phyloP scores from a whole-genome alignment of 164 flowering plant genomes.

The Aristolochia contorta region DNA sequence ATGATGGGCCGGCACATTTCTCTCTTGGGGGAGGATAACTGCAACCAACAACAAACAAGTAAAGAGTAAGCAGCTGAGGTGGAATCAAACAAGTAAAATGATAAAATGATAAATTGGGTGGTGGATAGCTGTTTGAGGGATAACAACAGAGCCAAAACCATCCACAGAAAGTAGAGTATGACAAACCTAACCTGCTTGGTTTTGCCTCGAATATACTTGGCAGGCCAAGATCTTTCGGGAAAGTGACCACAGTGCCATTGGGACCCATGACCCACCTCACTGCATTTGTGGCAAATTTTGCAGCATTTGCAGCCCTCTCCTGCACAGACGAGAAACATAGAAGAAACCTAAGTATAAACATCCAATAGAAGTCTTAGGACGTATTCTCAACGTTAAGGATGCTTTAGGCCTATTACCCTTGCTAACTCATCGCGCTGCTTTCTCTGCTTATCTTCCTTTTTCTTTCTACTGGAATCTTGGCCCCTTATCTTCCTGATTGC shows the following conservation, averaged over 20 bases:
- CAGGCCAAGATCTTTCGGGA: slow-evolving; percentile 59
- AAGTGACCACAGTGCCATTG: slow-evolving; percentile 62
- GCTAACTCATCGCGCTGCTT: slow-evolving; percentile 82
- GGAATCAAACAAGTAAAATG: not conserved
- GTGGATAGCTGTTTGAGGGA: too few species aligned
- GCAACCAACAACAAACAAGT: slow-evolving; percentile 3
- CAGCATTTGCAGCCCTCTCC: slow-evolving; percentile 81
- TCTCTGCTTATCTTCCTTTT: slow-evolving; percentile 74
- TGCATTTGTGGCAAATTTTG: slow-evolving; percentile 39
- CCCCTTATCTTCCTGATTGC: slow-evolving; percentile 92
- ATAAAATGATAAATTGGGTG: too few species aligned
- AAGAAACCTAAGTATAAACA: not conserved
- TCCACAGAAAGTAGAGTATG: not conserved
- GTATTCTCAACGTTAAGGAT: not conserved
- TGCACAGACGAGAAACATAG: slow-evolving; percentile 13
- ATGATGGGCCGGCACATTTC: slow-evolving; percentile 63
- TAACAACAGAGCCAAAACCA: not conserved
- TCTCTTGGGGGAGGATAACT: slow-evolving; percentile 80
- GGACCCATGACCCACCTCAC: slow-evolving; percentile 69
- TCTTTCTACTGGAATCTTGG: slow-evolving; percentile 89
- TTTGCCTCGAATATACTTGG: slow-evolving; percentile 66
- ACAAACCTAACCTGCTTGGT: slow-evolving; percentile 38
- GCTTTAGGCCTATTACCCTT: slow-evolving; percentile 40
- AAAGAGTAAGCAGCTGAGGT: not conserved
- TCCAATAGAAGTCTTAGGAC: too few species aligned